These are phyloP conservation scores for Fremontodendron californicum DNA, from an alignment of 345 rosid species.

Conservation along the genomic window DNA sequence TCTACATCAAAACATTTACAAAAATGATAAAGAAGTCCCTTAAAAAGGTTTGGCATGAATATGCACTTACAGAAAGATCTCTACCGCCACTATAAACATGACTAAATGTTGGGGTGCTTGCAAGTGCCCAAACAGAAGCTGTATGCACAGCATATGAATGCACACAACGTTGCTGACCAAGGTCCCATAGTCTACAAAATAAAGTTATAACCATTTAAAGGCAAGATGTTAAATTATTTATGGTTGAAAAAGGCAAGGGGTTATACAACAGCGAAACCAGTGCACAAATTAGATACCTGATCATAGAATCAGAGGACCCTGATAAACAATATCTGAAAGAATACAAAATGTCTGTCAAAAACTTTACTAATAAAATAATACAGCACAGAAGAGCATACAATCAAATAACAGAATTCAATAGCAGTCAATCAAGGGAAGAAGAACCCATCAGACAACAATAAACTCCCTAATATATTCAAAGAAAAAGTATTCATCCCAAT, in stretches of 20 bases:
- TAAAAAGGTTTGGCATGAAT: conserved; percentile 6
- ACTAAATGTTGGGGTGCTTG: conserved; percentile 86
- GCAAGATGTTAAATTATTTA: conserved; percentile 13
- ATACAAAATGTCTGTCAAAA: conserved; percentile 15
- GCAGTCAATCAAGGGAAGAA: conserved; percentile 4
- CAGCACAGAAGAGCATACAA: not conserved
- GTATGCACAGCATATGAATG: conserved; percentile 99
- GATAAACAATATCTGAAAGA: conserved; percentile 89
- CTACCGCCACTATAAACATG: conserved; percentile 99
- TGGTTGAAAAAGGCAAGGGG: conserved; percentile 4
- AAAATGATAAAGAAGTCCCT: not conserved
- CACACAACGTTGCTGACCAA: conserved; percentile 97
- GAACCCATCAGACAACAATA: not conserved
- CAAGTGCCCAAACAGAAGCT: conserved; percentile 99
- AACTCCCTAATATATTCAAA: not conserved
- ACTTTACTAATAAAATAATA: not conserved
- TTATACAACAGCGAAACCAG: conserved; percentile 8
- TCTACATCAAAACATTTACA: not conserved
- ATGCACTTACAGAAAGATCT: conserved; percentile 84
- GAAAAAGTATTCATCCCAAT: not conserved
- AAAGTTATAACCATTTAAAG: conserved; percentile 26
- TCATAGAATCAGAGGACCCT: conserved; percentile 99
- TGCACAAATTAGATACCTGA: conserved; percentile 54
- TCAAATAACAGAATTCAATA: not conserved
- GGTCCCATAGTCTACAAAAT: conserved; percentile 84